phyloP scores from a whole-genome alignment of 2,329 filamentous ascomycete genomes.

The Aspergillus sergii region DNA sequence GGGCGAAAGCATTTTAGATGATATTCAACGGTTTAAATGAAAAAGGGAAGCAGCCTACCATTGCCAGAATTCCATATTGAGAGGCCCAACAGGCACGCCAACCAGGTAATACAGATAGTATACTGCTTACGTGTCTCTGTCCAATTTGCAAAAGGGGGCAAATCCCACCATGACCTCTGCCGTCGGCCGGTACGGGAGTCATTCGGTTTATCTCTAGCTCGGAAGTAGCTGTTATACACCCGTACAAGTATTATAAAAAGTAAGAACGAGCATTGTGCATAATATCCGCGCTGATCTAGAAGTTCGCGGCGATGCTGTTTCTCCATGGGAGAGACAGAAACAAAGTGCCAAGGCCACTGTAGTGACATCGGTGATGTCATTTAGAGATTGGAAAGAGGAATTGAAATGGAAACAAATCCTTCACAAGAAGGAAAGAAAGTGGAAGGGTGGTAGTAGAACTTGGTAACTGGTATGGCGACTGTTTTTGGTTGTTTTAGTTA shows the following conservation, averaged over 20 bases:
- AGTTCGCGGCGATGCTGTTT: conserved; percentile 53
- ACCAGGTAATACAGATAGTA: conserved; percentile 52
- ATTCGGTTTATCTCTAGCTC: conserved; percentile 8
- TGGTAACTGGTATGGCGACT: not conserved
- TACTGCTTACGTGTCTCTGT: conserved; percentile 56
- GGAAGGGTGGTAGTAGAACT: not conserved
- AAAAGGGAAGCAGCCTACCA: conserved; percentile 44
- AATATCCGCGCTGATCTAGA: conserved; percentile 58
- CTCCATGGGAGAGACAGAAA: conserved; percentile 53
- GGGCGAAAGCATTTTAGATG: not conserved
- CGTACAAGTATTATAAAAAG: conserved; percentile 46
- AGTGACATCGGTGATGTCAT: conserved; percentile 21
- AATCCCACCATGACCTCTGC: conserved; percentile 47
- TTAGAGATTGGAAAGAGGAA: not conserved
- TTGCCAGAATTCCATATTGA: conserved; percentile 55
- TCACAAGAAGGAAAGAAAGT: not conserved
- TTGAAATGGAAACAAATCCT: not conserved
- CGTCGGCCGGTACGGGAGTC: conserved; percentile 10
- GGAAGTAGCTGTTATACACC: conserved; percentile 27
- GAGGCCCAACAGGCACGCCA: conserved; percentile 55
- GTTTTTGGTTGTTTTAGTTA: not conserved
- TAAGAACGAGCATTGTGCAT: conserved; percentile 59
- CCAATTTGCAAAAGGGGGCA: conserved; percentile 46
- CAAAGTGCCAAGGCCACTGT: conserved; percentile 55
- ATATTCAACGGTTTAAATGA: not conserved